Evolutionary conservation across 2,329 filamentous ascomycete genomes (phyloP), one percentile per base, ranked within the genome.

Genomic region (Penicillium sp.): DNA sequence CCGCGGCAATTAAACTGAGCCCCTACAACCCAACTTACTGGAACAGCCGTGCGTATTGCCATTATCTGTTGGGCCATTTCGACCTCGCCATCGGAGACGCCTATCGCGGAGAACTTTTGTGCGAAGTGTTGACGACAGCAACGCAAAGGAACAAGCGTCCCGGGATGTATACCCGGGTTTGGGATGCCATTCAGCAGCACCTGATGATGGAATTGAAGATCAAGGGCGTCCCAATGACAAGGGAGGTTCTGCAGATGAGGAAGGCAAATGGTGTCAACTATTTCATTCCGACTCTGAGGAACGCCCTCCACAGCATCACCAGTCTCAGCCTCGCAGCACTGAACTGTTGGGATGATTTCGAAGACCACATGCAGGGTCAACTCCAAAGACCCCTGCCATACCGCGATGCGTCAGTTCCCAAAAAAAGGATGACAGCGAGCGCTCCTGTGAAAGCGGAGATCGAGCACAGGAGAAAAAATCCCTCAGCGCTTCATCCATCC

Each of bases 11-110:
- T 37, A 53, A 63, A 9, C 51, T 70, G 18, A 73, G 66, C 43
- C 72, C 72, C 1, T 74, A 74, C 52, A 75, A 74, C 42, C 71
- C 72, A 9, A 53, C 71, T 4, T 74, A 74, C 59, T 75, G 72
- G 72, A 56, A 68, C 9, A 71, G 70, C 38, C 64, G 72, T 10
- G 71, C 70, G 13, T 74, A 71, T 51, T 67, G 71, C 14, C 66
- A 70, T 59, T 74, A 73, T 39, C 64, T 67, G 35, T 64, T 65
- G 44, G 69, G 63, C 1, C 64, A 66, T 39, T 73, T 69, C 32
- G 72, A 74, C 51, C 66, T 74, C 22, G 72, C 72, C 8, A 58
- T 74, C n/a, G 72, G 72, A 13, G 72, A 74, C 37, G 71, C 71
- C 18, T 71, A 74, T 57, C 71, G 71, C 14, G 71, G 71, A 3